Percentiles rank a stretch among this genome's conserved stretches.
Conservation (phyloP, 768 basidiomycete species). For the Rhizopogon roseolus region DNA sequence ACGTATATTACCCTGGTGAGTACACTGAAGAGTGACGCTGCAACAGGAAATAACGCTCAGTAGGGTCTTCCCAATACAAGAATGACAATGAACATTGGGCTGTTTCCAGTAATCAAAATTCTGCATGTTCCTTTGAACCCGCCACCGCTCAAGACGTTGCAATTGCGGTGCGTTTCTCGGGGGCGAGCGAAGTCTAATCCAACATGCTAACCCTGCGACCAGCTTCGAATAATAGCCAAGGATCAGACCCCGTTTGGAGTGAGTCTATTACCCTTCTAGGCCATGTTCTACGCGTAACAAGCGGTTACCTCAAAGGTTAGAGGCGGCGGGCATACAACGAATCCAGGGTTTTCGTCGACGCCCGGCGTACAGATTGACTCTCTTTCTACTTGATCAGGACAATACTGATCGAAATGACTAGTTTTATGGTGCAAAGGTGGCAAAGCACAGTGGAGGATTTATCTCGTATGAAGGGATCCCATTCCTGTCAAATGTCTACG, state of each 20-base stretch:
- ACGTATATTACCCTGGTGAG: slow-evolving; percentile 40
- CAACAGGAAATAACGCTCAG: neutral
- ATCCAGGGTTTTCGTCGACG: slow-evolving; percentile 57
- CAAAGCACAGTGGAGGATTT: slow-evolving; percentile 6
- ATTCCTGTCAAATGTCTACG: slow-evolving; percentile 38
- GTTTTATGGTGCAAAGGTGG: neutral
- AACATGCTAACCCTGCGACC: neutral
- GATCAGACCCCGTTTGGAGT: slow-evolving; percentile 53
- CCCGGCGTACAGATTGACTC: slow-evolving; percentile 46
- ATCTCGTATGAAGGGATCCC: slow-evolving; percentile 37
- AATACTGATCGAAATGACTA: neutral
- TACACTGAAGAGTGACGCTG: neutral
- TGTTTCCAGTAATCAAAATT: slow-evolving; percentile 37
- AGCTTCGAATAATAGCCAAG: slow-evolving; percentile 45
- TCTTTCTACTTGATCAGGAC: neutral
- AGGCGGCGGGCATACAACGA: slow-evolving; percentile 54
- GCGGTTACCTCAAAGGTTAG: slow-evolving; percentile 39
- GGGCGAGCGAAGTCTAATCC: neutral
- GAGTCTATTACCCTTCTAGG: slow-evolving; percentile 5
- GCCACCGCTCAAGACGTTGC: slow-evolving; percentile 50
- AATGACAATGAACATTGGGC: slow-evolving; percentile 49
- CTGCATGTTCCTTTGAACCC: slow-evolving; percentile 56
- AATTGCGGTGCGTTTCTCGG: slow-evolving; percentile 33
- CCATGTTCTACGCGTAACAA: neutral
- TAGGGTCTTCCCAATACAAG: slow-evolving; percentile 23